These are phyloP conservation scores for Patellifolia procumbens DNA, from an alignment of 179 eudicot genomes.

Conservation along the genomic window DNA sequence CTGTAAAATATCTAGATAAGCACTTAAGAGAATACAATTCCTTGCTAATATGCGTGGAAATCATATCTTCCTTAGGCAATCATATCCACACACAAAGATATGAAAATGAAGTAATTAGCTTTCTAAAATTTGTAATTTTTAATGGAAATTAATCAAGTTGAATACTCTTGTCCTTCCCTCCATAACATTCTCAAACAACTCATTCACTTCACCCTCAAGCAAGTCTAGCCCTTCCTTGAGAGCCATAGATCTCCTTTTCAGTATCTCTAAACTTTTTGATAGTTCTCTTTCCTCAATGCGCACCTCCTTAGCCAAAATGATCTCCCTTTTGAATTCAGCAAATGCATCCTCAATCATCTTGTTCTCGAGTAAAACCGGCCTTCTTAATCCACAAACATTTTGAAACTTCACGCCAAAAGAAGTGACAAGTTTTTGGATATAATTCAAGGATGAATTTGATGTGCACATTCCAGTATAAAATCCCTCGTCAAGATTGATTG, in stretches of 20 bases:
- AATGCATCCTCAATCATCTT: conserved; percentile 37
- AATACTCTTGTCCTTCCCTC: conserved; percentile 39
- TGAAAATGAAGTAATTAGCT: neutral
- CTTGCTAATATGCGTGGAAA: conserved; percentile 22
- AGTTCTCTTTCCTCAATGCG: conserved; percentile 16
- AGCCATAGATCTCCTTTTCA: conserved; percentile 34
- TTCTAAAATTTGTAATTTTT: conserved; percentile 16
- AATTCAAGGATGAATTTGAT: conserved; percentile 25
- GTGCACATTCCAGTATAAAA: conserved; percentile 10
- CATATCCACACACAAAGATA: conserved; percentile 16
- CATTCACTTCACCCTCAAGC: conserved; percentile 42
- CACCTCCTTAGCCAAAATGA: neutral
- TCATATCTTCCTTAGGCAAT: conserved; percentile 24
- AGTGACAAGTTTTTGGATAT: conserved; percentile 27
- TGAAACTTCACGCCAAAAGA: conserved; percentile 22
- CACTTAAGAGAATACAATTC: conserved; percentile 15
- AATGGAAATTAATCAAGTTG: conserved; percentile 16
- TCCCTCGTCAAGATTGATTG: conserved; percentile 20
- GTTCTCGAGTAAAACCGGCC: conserved; percentile 31
- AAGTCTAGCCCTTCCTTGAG: conserved; percentile 40
- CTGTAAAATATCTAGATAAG: neutral
- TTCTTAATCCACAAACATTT: conserved; percentile 6
- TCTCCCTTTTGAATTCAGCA: conserved; percentile 15
- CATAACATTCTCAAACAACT: conserved; percentile 44
- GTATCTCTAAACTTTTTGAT: conserved; percentile 18